Evolutionary conservation across 495 filamentous ascomycete genomes (phyloP).

Genomic region (Hyaloscypha bicolor): DNA sequence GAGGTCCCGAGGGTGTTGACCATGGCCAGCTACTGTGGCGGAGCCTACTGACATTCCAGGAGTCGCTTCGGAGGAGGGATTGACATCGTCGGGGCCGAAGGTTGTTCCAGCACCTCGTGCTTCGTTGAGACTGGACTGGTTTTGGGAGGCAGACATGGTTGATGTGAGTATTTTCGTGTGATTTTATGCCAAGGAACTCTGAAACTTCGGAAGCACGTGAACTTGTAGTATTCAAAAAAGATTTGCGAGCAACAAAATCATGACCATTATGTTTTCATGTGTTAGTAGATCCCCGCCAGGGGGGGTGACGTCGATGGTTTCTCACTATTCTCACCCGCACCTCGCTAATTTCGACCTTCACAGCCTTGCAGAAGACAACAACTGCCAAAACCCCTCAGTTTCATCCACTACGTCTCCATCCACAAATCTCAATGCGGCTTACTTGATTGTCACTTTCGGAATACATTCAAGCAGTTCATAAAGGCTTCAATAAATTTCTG

Average conservation of each 20-base stretch:
- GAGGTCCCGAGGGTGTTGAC: slow-evolving; percentile 29
- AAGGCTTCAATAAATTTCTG: too few relatives aligned
- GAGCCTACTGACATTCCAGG: slow-evolving; percentile 27
- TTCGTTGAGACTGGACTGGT: slow-evolving; percentile 28
- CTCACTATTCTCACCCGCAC: slow-evolving; percentile 3
- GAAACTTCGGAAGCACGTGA: background rate
- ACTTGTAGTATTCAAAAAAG: slow-evolving; percentile 8
- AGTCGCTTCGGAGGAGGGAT: slow-evolving; percentile 22
- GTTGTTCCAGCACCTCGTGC: slow-evolving; percentile 23
- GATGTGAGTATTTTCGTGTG: background rate
- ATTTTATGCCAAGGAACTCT: background rate
- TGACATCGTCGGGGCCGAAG: slow-evolving; percentile 19
- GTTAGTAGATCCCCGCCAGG: slow-evolving; percentile 1
- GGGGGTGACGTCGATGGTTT: slow-evolving; percentile 17
- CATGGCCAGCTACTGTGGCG: slow-evolving; percentile 30
- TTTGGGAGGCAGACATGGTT: slow-evolving; percentile 30
- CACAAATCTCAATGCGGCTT: background rate
- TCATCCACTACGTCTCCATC: slow-evolving; percentile 1
- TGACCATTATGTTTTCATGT: background rate
- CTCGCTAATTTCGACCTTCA: slow-evolving; percentile 5
- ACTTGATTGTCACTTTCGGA: too few relatives aligned
- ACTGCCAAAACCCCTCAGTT: slow-evolving; percentile 10
- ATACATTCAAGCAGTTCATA: too few relatives aligned
- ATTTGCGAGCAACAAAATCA: background rate
- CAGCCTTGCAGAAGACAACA: slow-evolving; percentile 3